Conservation (phyloP, 2,329 filamentous ascomycete species). For the Fusarium humuli region DNA sequence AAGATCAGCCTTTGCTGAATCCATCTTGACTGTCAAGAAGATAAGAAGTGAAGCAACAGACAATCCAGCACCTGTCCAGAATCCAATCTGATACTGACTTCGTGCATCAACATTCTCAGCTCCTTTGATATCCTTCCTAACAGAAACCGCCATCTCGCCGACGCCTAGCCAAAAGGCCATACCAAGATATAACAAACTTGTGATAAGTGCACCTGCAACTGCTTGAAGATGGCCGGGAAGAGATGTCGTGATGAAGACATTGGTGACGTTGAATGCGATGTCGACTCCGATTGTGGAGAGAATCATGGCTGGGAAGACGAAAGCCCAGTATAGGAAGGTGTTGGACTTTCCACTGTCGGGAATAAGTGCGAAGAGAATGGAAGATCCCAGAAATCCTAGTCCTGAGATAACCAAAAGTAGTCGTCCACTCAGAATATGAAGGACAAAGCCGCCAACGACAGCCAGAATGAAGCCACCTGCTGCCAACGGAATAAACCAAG, state of each 20-base stretch:
- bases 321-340: constrained; percentile 72
- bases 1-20: constrained; percentile 65
- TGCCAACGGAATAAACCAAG: constrained; percentile 76
- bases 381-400: constrained; percentile 67
- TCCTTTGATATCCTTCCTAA: constrained; percentile 52
- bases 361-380: constrained; percentile 72
- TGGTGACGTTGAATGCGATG: constrained; percentile 79
- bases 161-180: constrained; percentile 79
- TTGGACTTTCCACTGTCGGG: constrained; percentile 60
- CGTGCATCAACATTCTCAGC: constrained; percentile 53
- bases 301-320: constrained; percentile 77
- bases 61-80: constrained; percentile 73
- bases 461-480: constrained; percentile 75
- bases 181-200: constrained; percentile 74
- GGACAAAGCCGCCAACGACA: constrained; percentile 71
- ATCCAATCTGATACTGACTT: constrained; percentile 71
- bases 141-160: constrained; percentile 71
- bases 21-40: constrained; percentile 67
- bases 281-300: constrained; percentile 79
- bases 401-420: constrained; percentile 72
- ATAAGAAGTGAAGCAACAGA: constrained; percentile 64
- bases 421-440: constrained; percentile 73
- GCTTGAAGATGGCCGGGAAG: constrained; percentile 76
- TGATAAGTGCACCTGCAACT: constrained; percentile 71
- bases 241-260: constrained; percentile 81